Evolutionary conservation across 2,329 filamentous ascomycete genomes (phyloP).

Genomic region (Orbilia ellipsospora): DNA sequence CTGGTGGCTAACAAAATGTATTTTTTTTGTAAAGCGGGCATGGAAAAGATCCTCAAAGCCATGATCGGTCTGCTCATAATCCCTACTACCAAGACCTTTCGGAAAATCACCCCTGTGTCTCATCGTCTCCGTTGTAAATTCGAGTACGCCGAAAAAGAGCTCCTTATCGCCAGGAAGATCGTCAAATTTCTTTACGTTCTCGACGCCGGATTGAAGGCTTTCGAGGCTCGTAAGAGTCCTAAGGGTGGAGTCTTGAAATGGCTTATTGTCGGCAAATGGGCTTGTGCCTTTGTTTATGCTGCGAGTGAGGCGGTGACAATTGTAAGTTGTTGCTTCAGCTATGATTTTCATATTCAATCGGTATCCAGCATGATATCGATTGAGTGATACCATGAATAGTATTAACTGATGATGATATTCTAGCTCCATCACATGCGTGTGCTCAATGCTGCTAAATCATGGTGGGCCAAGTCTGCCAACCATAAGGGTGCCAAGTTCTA

Average conservation of each 20-base stretch:
- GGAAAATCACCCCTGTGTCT: slow-evolving; percentile 13
- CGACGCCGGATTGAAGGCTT: slow-evolving; percentile 42
- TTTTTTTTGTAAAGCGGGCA: slow-evolving; percentile 28
- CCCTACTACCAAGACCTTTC: slow-evolving; percentile 33
- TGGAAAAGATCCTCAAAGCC: slow-evolving; percentile 54
- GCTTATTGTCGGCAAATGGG: slow-evolving; percentile 54
- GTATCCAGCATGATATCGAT: background rate
- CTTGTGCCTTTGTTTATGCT: slow-evolving; percentile 47
- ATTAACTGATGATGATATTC: background rate
- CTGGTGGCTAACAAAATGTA: background rate
- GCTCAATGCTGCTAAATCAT: slow-evolving; percentile 37
- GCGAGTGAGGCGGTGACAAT: slow-evolving; percentile 51
- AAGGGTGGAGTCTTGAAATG: slow-evolving; percentile 49
- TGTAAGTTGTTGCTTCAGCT: slow-evolving; percentile 14
- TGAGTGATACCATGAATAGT: slow-evolving; percentile 1
- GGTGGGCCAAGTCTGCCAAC: slow-evolving; percentile 32
- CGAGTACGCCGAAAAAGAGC: slow-evolving; percentile 35
- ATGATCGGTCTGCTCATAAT: slow-evolving; percentile 46
- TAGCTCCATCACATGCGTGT: slow-evolving; percentile 50
- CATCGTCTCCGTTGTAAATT: slow-evolving; percentile 30
- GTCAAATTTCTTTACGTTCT: slow-evolving; percentile 53
- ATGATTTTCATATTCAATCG: background rate
- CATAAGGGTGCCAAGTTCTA: slow-evolving; percentile 50
- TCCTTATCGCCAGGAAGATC: slow-evolving; percentile 45
- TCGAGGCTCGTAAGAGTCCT: slow-evolving; percentile 42